Base-by-base conservation (phyloP, 805 yeast genomes). In the Clavispora carvajalis region DNA sequence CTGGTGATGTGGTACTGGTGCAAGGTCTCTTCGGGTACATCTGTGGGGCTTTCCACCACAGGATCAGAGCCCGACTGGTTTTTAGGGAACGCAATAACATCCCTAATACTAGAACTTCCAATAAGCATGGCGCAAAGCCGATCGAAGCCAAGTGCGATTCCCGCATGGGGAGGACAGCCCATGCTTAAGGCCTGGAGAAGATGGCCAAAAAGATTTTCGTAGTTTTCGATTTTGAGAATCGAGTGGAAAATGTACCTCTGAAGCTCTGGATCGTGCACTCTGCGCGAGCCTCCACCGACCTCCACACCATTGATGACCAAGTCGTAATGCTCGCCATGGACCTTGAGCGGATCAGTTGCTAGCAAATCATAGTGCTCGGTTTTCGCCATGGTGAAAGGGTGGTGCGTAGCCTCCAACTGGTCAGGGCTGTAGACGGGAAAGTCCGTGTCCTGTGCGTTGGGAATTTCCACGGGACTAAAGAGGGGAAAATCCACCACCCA, bases 161-260 rank as follows among this genome's bases (percentile, higher is more conserved):
- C 99, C 2, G 97, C 96, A 63, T 93, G 99, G 1, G 99, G 99
- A 1, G 99, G 99, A 55, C 98, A 88, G 1, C 99, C 99, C 65
- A 85, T 78, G 18, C 77, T 77, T 40, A 93, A 76, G 0, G 96
- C 96, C 30, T 71, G 67, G 23, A 93, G 67, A 30, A 93, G 68
- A 62, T 93, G 99, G 0, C 96, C 95, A 66, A 93, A 93, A 7
- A 88, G 65, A 25, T 59, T 56, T 34, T 80, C 72, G 21, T 85
- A 75, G 46, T 86, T 65, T 1, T 55, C 36, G 10, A 93, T 81
- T 7, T 73, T 62, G 22, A 93, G 69, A 9, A 91, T 69, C 18
- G 78, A 60, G 34, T 80, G 67, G 51, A 93, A 80, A 5, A 93
- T 75, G 57, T 68, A 86, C 41, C 74, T 71, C 60, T 93, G 99